Evolutionary conservation across 2,329 filamentous ascomycete species (phyloP).

Genomic region (Aspergillus piperis): DNA sequence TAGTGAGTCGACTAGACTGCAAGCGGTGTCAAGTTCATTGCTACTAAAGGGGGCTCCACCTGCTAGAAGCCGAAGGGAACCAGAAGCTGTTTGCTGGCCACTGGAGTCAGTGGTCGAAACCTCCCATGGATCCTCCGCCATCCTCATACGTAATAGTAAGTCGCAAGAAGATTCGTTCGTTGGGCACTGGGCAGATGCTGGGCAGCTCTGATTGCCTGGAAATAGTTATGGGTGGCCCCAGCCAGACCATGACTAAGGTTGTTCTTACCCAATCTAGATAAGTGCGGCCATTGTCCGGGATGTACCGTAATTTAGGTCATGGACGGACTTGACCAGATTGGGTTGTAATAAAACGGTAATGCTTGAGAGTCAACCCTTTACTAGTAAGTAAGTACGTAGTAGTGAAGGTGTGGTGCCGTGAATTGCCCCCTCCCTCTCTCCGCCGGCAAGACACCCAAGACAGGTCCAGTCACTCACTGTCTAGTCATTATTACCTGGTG

Average conservation of each 20-base stretch:
- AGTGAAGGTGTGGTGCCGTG: not conserved
- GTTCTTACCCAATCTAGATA: not conserved
- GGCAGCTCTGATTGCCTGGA: not conserved
- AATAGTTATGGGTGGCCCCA: not conserved
- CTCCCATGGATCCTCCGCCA: not conserved
- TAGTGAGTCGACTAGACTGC: constrained; percentile 16
- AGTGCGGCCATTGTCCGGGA: constrained; percentile 1
- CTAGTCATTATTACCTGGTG: not conserved
- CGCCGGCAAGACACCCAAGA: not conserved
- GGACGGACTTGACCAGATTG: not conserved
- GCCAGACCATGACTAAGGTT: not conserved
- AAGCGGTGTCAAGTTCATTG: constrained; percentile 16
- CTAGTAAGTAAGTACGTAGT: not conserved
- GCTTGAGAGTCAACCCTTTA: not conserved
- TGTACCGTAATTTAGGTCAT: not conserved
- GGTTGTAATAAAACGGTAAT: not conserved
- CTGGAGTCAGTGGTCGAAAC: not conserved
- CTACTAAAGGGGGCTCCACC: constrained; percentile 13
- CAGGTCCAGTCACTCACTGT: not conserved
- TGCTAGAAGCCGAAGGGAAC: not conserved
- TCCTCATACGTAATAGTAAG: constrained; percentile 3
- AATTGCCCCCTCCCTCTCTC: not conserved
- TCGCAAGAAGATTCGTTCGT: constrained; percentile 1
- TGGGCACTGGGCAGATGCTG: constrained; percentile 3
- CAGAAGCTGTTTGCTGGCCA: constrained; percentile 1